These are phyloP conservation scores for Fusarium nurragi DNA, from an alignment of 2,329 filamentous ascomycete species.

Conservation along the genomic window DNA sequence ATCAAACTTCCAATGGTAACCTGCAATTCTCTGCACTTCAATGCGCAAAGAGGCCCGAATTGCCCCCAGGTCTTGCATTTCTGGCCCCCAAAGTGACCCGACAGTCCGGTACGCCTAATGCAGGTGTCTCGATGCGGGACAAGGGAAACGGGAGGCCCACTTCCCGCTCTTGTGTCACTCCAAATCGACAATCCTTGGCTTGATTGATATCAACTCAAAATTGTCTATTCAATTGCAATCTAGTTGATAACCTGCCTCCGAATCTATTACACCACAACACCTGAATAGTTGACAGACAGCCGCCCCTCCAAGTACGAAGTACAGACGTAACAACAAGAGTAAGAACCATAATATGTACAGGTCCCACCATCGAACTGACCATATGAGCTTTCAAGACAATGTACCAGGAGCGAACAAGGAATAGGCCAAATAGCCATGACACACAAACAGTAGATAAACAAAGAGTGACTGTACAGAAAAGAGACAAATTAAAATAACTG, in stretches of 20 bases:
- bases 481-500: background rate
- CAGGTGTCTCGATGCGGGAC: conserved; percentile 7
- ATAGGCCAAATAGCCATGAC: background rate
- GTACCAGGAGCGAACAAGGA: background rate
- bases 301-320: background rate
- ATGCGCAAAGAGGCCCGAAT: conserved; percentile 9
- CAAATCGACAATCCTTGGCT: background rate
- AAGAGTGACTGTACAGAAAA: background rate
- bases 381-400: too few species aligned
- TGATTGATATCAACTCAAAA: background rate
- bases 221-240: background rate
- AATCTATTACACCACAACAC: background rate
- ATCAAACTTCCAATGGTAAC: conserved; percentile 18
- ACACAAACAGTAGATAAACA: background rate
- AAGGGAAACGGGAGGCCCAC: conserved; percentile 13
- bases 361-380: too few species aligned
- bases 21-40: conserved; percentile 10
- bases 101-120: conserved; percentile 23
- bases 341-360: background rate
- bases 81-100: conserved; percentile 17
- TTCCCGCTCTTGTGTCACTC: conserved; percentile 6
- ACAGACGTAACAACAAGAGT: background rate
- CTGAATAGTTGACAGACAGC: background rate
- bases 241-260: background rate
- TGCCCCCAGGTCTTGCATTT: conserved; percentile 18